These are phyloP conservation scores for Platanthera guangdongensis DNA, from an alignment of 106 monocot genomes.

Conservation along the genomic window DNA sequence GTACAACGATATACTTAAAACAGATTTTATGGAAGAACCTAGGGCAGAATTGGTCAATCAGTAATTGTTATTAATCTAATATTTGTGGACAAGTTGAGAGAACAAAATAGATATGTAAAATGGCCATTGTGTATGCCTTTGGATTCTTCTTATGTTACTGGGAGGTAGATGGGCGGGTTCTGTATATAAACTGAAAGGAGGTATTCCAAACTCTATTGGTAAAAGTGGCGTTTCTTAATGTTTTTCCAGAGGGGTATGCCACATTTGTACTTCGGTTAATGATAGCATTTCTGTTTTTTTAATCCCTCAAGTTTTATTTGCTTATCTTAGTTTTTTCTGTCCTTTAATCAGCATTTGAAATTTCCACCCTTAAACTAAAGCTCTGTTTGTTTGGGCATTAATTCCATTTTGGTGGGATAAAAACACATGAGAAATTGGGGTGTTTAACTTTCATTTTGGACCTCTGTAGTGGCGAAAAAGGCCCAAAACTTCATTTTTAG, in stretches of 20 bases:
- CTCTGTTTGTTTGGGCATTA: too few relatives aligned
- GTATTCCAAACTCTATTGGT: not conserved
- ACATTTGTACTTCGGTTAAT: not conserved
- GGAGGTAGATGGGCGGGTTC: not conserved
- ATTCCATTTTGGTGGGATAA: too few relatives aligned
- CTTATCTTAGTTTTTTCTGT: not conserved
- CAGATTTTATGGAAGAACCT: not conserved
- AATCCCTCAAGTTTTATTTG: not conserved
- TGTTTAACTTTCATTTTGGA: too few relatives aligned
- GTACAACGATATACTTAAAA: not conserved
- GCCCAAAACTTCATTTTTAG: too few relatives aligned
- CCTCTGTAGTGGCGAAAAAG: too few relatives aligned
- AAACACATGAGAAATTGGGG: too few relatives aligned
- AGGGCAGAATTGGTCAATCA: not conserved
- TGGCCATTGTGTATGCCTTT: not conserved
- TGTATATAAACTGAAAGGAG: not conserved
- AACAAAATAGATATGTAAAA: not conserved
- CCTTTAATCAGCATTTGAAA: too few relatives aligned
- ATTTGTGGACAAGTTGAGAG: not conserved
- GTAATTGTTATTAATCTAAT: not conserved
- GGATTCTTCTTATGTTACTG: not conserved
- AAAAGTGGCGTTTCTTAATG: not conserved
- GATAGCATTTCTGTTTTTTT: not conserved
- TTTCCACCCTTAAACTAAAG: too few relatives aligned
- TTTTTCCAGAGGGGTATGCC: too few relatives aligned